Evolutionary conservation across 2,329 filamentous ascomycete genomes (phyloP).

Genomic region (Coccinonectria pachysandricola): DNA sequence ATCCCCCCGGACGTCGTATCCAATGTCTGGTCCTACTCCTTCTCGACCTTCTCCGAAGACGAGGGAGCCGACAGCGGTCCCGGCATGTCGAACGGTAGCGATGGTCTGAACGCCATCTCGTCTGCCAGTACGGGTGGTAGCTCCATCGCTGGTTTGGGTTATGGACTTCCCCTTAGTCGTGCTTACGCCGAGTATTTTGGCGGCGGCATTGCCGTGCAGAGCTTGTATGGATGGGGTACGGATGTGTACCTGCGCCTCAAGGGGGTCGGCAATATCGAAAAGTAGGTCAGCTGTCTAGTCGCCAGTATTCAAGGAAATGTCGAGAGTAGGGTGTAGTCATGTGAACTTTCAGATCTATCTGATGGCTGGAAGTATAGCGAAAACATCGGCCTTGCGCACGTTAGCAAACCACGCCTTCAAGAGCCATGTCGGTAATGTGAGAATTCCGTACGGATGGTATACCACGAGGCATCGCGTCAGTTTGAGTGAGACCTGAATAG

Average conservation of each 20-base stretch:
- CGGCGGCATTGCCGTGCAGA: slow-evolving; percentile 90
- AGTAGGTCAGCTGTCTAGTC: too few species aligned
- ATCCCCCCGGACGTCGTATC: slow-evolving; percentile 75
- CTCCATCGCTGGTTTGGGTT: slow-evolving; percentile 86
- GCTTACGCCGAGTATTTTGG: slow-evolving; percentile 98
- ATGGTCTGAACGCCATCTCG: slow-evolving; percentile 64
- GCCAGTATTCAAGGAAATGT: too few species aligned
- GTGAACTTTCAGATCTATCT: too few species aligned
- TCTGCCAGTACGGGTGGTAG: slow-evolving; percentile 61
- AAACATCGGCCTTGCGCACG: too few species aligned
- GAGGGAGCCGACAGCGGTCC: slow-evolving; percentile 28
- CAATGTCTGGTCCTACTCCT: slow-evolving; percentile 94
- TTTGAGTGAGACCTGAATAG: too few species aligned
- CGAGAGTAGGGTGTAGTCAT: too few species aligned
- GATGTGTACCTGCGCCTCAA: slow-evolving; percentile 59
- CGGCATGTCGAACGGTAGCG: slow-evolving; percentile 29
- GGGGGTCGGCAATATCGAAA: slow-evolving; percentile 46
- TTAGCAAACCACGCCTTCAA: too few species aligned
- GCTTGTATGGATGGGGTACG: slow-evolving; percentile 82
- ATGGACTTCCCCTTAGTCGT: slow-evolving; percentile 79
- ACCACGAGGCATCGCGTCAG: too few species aligned
- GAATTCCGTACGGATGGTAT: too few species aligned
- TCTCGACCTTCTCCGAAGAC: slow-evolving; percentile 78
- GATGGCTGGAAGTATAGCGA: too few species aligned
- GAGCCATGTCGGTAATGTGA: too few species aligned